phyloP scores from a whole-genome alignment of 345 rosid species.

The Sonneratia alba region DNA sequence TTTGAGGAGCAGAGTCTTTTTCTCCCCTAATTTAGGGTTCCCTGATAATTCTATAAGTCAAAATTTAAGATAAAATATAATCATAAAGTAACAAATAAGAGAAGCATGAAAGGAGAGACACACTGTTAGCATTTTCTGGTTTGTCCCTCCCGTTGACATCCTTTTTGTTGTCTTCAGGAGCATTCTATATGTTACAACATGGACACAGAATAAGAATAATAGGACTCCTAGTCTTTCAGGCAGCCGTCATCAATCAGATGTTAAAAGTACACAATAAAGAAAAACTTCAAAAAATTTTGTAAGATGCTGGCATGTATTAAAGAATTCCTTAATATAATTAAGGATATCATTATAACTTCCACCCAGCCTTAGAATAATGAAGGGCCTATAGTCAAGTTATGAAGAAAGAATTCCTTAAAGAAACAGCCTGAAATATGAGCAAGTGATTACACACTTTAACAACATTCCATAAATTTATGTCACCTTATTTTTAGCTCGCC shows the following conservation, averaged over 20 bases:
- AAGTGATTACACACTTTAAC: neutral
- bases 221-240: neutral
- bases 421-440: neutral
- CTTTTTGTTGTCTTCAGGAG: neutral
- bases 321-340: neutral
- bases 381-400: neutral
- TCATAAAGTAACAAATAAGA: neutral
- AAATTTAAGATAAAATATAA: neutral
- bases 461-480: conserved; percentile 37
- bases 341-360: neutral
- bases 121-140: conserved; percentile 1
- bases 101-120: neutral
- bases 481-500: conserved; percentile 44
- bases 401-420: neutral
- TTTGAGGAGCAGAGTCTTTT: conserved; percentile 47
- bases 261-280: neutral
- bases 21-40: conserved; percentile 29
- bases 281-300: neutral
- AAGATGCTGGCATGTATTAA: neutral
- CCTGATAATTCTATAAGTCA: conserved; percentile 18
- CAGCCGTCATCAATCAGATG: neutral
- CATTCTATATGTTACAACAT: neutral
- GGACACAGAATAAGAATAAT: neutral
- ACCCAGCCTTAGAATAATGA: neutral
- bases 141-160: neutral